Evolutionary conservation across 768 basidiomycete species (phyloP).

Genomic region (Pulveroboletus sp.): DNA sequence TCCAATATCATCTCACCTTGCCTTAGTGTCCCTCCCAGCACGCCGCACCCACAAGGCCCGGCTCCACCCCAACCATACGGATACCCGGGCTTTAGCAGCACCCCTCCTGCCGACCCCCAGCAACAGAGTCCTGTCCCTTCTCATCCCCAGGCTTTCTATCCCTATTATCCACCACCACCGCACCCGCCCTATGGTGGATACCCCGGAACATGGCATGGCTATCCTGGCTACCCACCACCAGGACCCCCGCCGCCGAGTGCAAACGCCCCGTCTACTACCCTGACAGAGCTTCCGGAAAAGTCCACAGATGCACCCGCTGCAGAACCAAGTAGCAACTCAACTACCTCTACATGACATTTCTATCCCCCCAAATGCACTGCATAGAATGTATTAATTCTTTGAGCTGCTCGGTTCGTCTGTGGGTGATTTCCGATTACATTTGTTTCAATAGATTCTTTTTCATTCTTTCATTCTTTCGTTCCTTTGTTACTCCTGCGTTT

Average conservation of each 20-base stretch:
- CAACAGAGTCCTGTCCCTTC: conserved; percentile 21
- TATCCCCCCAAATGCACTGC: neutral
- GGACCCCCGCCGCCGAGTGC: conserved; percentile 20
- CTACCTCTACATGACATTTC: conserved; percentile 18
- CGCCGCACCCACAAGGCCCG: conserved; percentile 20
- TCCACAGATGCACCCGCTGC: conserved; percentile 19
- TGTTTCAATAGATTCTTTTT: conserved; percentile 26
- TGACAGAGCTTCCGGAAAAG: conserved; percentile 24
- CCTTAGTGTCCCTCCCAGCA: conserved; percentile 17
- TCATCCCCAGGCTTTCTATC: conserved; percentile 26
- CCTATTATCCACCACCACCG: conserved; percentile 30
- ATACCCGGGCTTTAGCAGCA: conserved; percentile 21
- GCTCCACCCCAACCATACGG: conserved; percentile 19
- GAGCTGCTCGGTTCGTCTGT: conserved; percentile 13
- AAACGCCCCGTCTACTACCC: conserved; percentile 5
- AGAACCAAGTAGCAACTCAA: conserved; percentile 15
- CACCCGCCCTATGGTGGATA: conserved; percentile 30
- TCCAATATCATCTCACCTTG: conserved; percentile 13
- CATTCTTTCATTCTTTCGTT: conserved; percentile 5
- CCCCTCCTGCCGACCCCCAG: conserved; percentile 22
- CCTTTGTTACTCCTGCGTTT: neutral
- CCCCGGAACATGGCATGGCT: conserved; percentile 24
- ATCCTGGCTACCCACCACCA: conserved; percentile 29
- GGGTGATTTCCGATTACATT: conserved; percentile 8
- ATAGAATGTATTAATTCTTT: conserved; percentile 25